These are phyloP conservation scores for Cercospora janseana DNA, from an alignment of 2,329 filamentous ascomycete genomes.

Conservation along the genomic window DNA sequence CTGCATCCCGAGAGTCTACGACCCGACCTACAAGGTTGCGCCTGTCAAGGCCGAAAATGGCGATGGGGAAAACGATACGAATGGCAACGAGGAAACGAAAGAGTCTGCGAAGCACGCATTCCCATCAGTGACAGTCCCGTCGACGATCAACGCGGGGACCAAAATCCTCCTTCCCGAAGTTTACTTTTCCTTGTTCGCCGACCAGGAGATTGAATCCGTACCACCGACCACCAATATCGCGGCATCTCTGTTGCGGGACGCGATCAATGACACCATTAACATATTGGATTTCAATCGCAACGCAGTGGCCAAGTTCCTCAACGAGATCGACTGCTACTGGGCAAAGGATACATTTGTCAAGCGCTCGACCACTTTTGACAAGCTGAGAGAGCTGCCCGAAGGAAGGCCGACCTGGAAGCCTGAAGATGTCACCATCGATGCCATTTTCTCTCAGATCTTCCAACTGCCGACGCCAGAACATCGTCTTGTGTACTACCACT, in stretches of 20 bases:
- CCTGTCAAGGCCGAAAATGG: conserved; percentile 24
- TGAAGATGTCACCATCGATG: conserved; percentile 95
- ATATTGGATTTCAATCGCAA: conserved; percentile 90
- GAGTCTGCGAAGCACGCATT: conserved; percentile 65
- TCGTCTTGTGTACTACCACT: conserved; percentile 95
- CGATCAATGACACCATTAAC: conserved; percentile 88
- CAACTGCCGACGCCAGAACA: conserved; percentile 83
- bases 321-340: conserved; percentile 95
- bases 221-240: conserved; percentile 73
- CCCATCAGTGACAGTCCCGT: conserved; percentile 72
- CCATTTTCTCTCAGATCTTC: conserved; percentile 92
- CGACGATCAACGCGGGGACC: conserved; percentile 69
- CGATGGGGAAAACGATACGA: conserved; percentile 34
- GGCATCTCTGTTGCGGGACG: conserved; percentile 79
- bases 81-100: conserved; percentile 59
- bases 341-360: conserved; percentile 86
- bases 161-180: conserved; percentile 85
- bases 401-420: conserved; percentile 88
- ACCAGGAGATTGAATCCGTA: conserved; percentile 81
- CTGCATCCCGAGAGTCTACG: conserved; percentile 59
- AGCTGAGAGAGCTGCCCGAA: conserved; percentile 66
- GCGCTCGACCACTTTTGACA: conserved; percentile 87
- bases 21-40: conserved; percentile 31
- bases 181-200: conserved; percentile 86
- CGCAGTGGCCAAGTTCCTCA: conserved; percentile 79